Base-by-base conservation (phyloP, 2,329 filamentous ascomycete genomes). In the Chaetomium strumarium region DNA sequence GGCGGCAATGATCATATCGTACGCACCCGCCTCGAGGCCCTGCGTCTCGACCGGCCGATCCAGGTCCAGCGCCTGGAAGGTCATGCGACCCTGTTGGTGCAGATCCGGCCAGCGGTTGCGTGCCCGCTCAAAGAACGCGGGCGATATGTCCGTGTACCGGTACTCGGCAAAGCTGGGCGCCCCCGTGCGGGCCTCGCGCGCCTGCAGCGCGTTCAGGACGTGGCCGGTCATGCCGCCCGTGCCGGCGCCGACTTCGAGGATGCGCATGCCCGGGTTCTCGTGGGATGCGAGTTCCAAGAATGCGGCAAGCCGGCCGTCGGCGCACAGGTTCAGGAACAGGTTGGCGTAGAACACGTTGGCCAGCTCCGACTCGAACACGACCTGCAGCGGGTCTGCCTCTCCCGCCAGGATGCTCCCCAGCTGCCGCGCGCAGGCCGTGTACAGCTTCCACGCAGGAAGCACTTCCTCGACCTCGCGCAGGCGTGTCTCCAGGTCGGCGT, bases 1-100 rank as follows among this genome's bases (percentile, higher is more conserved):
- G 9, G 64, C 62, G 0, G 68, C 69, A 40, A 72, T 55, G 8
- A 72, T 51, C 7, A 72, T 33, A 50, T 72, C 69, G 49, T 65
- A 70, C 6, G 42, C 33, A 8, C 49, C 56, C 0, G 33, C 40
- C 33, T 61, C 58, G 49, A 68, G 67, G 3, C 67, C 67, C 49
- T 71, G 68, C 24, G 24, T 24, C 5, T 55, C 43, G 4, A 63
- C 63, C 34, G 65, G 59, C 20, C 55, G 49, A n/a, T 61, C 58
- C 24, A 69, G 64, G 48, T 71, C 63, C 8, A 69, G 59, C 4
- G 55, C 51, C 31, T 55, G 49, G 52, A 58, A 70, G 12, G 57
- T 52, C 46, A 69, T 60, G 10, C 51, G 43, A 7, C 64, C 65
- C 9, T 47, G 43, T 16, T 38, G 20, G 36, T 33, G 14, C 24